phyloP scores from a whole-genome alignment of 345 rosid genomes.

The Euphorbia tirucalli region DNA sequence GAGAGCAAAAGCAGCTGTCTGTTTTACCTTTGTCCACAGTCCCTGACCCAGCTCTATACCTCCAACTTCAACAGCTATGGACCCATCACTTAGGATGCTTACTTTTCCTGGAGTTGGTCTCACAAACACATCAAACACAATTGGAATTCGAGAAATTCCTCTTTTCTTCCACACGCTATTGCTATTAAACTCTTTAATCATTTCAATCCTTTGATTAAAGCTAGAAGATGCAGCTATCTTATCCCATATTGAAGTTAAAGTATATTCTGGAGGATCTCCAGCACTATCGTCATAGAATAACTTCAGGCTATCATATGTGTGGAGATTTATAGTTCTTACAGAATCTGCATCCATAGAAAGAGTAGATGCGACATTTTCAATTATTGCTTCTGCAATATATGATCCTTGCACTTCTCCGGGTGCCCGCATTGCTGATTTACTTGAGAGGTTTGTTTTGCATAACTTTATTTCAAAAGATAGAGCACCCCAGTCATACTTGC shows the following conservation, averaged over 20 bases:
- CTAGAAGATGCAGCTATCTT: constrained; percentile 53
- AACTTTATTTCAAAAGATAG: constrained; percentile 73
- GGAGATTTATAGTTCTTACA: constrained; percentile 65
- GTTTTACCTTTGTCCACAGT: constrained; percentile 92
- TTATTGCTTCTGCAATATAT: constrained; percentile 70
- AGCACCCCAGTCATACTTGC: constrained; percentile 85
- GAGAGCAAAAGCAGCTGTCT: constrained; percentile 81
- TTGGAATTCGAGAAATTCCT: constrained; percentile 78
- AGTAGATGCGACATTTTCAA: constrained; percentile 72
- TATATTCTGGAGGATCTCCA: constrained; percentile 64
- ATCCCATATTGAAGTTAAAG: constrained; percentile 67
- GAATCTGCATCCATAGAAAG: constrained; percentile 70
- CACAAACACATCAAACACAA: constrained; percentile 39
- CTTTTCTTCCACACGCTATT: constrained; percentile 58
- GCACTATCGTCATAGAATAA: constrained; percentile 42
- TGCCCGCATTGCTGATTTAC: constrained; percentile 77
- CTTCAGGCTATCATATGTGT: constrained; percentile 52
- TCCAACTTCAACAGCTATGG: constrained; percentile 84
- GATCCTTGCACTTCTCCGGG: constrained; percentile 91
- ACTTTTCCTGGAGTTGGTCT: constrained; percentile 78
- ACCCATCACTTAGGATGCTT: constrained; percentile 82
- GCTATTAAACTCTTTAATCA: constrained; percentile 55
- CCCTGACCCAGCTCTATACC: constrained; percentile 95
- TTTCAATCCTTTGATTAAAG: constrained; percentile 43
- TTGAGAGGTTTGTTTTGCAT: constrained; percentile 74